Evolutionary conservation across 768 basidiomycete genomes (phyloP).

Genomic region (Erythrobasidium yunnanense): DNA sequence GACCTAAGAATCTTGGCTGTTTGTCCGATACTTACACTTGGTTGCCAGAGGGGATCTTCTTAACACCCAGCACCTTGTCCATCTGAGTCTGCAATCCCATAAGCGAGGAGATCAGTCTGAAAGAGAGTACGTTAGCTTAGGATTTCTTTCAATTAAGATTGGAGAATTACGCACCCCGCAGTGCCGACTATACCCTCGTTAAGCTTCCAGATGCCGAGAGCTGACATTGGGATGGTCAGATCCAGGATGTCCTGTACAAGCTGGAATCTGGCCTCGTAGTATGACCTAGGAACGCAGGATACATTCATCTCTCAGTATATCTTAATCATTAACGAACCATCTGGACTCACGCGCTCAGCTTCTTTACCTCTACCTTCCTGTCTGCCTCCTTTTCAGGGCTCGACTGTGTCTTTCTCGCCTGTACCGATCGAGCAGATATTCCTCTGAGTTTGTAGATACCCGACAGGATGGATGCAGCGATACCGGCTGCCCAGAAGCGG

Average conservation of each 20-base stretch:
- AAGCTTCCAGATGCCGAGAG: conserved; percentile 59
- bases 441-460: conserved; percentile 35
- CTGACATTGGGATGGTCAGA: conserved; percentile 77
- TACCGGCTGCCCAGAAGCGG: conserved; percentile 35
- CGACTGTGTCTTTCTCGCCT: conserved; percentile 37
- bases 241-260: conserved; percentile 75
- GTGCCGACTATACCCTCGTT: conserved; percentile 78
- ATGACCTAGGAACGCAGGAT: too few relatives aligned
- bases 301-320: too few relatives aligned
- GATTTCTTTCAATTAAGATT: neutral
- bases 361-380: conserved; percentile 56
- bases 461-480: conserved; percentile 34
- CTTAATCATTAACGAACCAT: too few relatives aligned
- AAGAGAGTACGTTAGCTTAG: neutral
- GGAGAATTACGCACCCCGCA: conserved; percentile 57
- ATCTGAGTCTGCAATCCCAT: conserved; percentile 37
- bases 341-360: too few relatives aligned
- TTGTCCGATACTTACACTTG: too few relatives aligned
- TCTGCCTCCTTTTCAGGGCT: conserved; percentile 60
- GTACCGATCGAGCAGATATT: conserved; percentile 30
- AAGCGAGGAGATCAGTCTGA: conserved; percentile 34
- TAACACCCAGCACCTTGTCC: conserved; percentile 33
- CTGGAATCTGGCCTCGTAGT: conserved; percentile 45
- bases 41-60: neutral
- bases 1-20: too few relatives aligned